These are phyloP conservation scores for Aspergillus fijiensis DNA, from an alignment of 2,329 filamentous ascomycete species.

Conservation along the genomic window DNA sequence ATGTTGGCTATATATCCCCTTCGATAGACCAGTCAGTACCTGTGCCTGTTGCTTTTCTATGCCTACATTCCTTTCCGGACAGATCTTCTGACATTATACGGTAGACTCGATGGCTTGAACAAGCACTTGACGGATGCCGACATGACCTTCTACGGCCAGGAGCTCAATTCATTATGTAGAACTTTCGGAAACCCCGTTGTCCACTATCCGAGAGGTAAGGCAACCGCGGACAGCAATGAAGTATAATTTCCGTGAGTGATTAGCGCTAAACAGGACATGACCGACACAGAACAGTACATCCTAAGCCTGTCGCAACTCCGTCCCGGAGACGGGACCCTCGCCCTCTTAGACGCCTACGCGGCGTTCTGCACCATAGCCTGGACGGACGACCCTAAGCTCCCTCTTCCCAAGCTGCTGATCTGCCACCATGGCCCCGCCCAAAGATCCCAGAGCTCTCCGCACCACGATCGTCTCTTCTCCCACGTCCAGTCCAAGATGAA, in stretches of 20 bases:
- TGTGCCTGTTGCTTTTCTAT: background rate
- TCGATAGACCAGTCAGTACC: constrained; percentile 70
- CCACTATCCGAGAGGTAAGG: constrained; percentile 8
- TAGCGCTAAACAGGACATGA: no score
- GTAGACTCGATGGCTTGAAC: constrained; percentile 70
- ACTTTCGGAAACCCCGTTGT: constrained; percentile 1
- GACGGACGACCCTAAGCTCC: constrained; percentile 40
- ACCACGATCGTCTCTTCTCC: constrained; percentile 55
- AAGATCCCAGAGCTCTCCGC: constrained; percentile 68
- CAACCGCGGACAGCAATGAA: no score
- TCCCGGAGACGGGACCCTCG: constrained; percentile 6
- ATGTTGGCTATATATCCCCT: constrained; percentile 70
- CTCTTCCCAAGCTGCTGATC: constrained; percentile 67
- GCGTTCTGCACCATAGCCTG: background rate
- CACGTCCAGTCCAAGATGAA: background rate
- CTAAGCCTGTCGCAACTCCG: constrained; percentile 10
- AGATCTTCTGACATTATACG: constrained; percentile 10
- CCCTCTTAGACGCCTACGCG: constrained; percentile 7
- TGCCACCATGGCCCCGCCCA: constrained; percentile 74
- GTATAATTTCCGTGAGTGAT: background rate
- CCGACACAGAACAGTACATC: constrained; percentile 8
- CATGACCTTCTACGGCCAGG: constrained; percentile 11
- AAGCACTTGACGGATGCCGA: constrained; percentile 64
- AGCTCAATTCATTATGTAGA: constrained; percentile 11
- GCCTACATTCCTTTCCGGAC: background rate